Evolutionary conservation across 2,329 filamentous ascomycete genomes (phyloP).

Genomic region (Fusarium sp.): DNA sequence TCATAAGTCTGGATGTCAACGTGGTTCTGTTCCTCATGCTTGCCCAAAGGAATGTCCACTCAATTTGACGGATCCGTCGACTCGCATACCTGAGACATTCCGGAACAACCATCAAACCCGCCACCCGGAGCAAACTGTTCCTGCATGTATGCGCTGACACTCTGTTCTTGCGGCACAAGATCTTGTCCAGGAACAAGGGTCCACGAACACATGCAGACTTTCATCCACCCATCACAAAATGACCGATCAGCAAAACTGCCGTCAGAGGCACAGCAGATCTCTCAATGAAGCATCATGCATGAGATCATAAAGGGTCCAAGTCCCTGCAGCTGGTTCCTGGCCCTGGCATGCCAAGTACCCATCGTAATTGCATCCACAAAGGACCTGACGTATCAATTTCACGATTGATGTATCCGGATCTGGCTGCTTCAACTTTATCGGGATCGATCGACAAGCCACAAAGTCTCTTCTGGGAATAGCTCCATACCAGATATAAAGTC

Average conservation of each 20-base stretch:
- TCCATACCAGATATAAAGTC: constrained; percentile 16
- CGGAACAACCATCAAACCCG: not conserved
- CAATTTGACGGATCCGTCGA: not conserved
- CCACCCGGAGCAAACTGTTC: not conserved
- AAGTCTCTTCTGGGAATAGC: not conserved
- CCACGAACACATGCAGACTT: not conserved
- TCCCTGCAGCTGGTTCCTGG: not conserved
- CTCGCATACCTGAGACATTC: not conserved
- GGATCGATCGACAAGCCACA: constrained; percentile 8
- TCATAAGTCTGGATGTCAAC: not conserved
- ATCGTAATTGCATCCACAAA: not conserved
- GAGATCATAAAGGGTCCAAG: not conserved
- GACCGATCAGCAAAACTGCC: not conserved
- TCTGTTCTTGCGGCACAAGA: not conserved
- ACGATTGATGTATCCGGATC: not conserved
- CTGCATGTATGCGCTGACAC: not conserved
- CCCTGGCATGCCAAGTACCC: not conserved
- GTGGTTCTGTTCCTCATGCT: not conserved
- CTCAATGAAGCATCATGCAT: not conserved
- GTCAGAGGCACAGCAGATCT: not conserved
- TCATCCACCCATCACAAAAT: not conserved
- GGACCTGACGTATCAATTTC: not conserved
- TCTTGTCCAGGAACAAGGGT: not conserved
- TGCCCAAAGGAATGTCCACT: not conserved
- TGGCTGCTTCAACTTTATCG: not conserved